A percentile compares a stretch with the other conserved stretches of the same genome.
Conservation (phyloP, 805 yeast species). For the Candida sonorensis region DNA sequence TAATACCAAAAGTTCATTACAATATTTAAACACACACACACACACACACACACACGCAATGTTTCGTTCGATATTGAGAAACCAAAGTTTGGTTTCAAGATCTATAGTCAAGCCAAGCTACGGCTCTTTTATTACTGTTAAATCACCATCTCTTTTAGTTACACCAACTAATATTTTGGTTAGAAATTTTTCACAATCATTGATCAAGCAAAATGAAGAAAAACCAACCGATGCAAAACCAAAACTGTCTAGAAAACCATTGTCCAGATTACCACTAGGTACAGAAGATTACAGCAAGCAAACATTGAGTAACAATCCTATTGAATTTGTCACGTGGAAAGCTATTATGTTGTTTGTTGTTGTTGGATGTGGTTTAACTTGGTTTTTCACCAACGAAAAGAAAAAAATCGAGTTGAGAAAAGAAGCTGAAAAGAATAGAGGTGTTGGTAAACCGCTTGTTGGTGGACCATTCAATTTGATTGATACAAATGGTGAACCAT, state of each 20-base stretch:
- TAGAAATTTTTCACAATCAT: neutral
- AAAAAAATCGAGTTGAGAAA: slow-evolving; percentile 64
- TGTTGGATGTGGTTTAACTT: slow-evolving; percentile 68
- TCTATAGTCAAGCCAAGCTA: too few relatives aligned
- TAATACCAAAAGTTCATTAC: too few relatives aligned
- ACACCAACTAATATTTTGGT: too few relatives aligned
- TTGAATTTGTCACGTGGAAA: slow-evolving; percentile 82
- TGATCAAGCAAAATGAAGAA: neutral
- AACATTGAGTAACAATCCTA: slow-evolving; percentile 29
- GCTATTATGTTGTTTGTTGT: slow-evolving; percentile 61
- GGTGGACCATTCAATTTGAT: slow-evolving; percentile 82
- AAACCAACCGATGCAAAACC: neutral
- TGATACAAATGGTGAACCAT: slow-evolving; percentile 63
- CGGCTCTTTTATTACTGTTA: too few relatives aligned
- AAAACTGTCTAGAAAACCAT: slow-evolving; percentile 45
- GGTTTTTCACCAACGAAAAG: slow-evolving; percentile 70
- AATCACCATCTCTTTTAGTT: too few relatives aligned
- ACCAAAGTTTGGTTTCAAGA: too few relatives aligned
- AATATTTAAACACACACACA: too few relatives aligned
- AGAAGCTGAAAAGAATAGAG: slow-evolving; percentile 79
- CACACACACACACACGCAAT: too few relatives aligned
- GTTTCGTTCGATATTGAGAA: too few relatives aligned
- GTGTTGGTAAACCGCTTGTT: slow-evolving; percentile 85
- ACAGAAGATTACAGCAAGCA: slow-evolving; percentile 32
- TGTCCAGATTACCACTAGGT: slow-evolving; percentile 78